phyloP scores from a whole-genome alignment of 306 rosid genomes.

The Echinosophora koreensis region DNA sequence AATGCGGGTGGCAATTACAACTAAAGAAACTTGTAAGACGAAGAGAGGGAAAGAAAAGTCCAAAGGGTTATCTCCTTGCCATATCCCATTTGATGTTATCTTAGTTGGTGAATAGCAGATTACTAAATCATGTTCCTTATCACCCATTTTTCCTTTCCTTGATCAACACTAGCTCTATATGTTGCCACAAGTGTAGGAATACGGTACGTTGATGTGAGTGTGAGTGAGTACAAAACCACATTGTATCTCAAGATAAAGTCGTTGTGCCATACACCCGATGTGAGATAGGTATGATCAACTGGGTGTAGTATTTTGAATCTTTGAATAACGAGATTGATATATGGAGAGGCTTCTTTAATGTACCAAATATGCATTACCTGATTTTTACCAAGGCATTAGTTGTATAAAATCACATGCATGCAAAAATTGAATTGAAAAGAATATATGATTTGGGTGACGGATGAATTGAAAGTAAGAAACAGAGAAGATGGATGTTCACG shows the following conservation, averaged over 20 bases:
- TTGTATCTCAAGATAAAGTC: no score
- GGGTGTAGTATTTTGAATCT: no score
- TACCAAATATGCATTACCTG: conserved; percentile 11
- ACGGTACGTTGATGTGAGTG: no score
- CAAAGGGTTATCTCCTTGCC: conserved; percentile 85
- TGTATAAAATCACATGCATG: background rate
- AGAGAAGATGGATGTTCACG: conserved; percentile 17
- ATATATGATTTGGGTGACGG: background rate
- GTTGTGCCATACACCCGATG: no score
- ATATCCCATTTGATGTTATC: conserved; percentile 82
- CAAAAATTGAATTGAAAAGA: background rate
- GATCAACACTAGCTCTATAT: background rate
- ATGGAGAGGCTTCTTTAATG: background rate
- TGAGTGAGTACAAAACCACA: no score
- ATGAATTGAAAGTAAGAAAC: conserved; percentile 32
- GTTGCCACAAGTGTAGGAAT: no score
- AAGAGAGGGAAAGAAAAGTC: conserved; percentile 87
- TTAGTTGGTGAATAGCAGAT: conserved; percentile 77
- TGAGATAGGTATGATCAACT: no score
- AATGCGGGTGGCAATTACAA: conserved; percentile 65
- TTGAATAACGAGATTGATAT: background rate
- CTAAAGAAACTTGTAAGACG: conserved; percentile 71
- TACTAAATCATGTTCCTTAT: background rate
- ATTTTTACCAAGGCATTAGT: background rate
- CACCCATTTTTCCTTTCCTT: conserved; percentile 14